Evolutionary conservation across 2,329 filamentous ascomycete species (phyloP), one percentile per base, ranked within the genome.

Genomic region (Nigrospora osmanthi): DNA sequence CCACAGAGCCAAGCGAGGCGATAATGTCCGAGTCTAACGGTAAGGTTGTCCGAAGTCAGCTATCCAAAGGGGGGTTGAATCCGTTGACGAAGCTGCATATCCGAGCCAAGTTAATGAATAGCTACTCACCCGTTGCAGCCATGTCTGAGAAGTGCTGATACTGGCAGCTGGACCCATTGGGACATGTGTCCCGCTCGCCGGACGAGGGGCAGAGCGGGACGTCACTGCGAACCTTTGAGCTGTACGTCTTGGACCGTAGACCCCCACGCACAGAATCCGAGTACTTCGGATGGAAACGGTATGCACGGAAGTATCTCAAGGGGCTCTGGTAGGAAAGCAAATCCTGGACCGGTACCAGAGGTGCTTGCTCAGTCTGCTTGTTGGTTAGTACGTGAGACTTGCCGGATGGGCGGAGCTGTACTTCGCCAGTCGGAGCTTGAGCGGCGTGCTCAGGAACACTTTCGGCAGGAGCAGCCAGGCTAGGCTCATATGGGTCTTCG

Each of bases 181-280:
- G 64, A 51, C 93, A 97, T 53, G 73, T 70, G 49, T 81, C 80
- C 43, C 81, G 82, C 40, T 75, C 72, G 50, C 87, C 69, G 64
- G 95, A 87, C 56, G 80, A 84, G 34, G 81, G 83, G 65, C 93
- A 98, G 40, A 97, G 60, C 49, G 79, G 77, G 54, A 78, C 82
- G 49, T 80, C 73, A 19, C 82, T 74, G 61, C 96, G 82, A 65
- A 98, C 95, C 54, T 83, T 84, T 66, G 95, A 87, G 68, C 88
- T 96, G 69, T 91, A 97, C 37, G 90, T 97, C 70, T 94, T 75
- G 52, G 93, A 97, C 60, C 85, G 83, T 59, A 89, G 84, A 37
- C 91, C 91, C 50, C 83, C 85, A 45, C 79, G 62, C 46, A 95
- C 81, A 46, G 79, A 71, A 41, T 84, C 65, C 52, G 73, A 70